Conservation (phyloP, 2,329 filamentous ascomycete genomes). For the Eutypella sp. region DNA sequence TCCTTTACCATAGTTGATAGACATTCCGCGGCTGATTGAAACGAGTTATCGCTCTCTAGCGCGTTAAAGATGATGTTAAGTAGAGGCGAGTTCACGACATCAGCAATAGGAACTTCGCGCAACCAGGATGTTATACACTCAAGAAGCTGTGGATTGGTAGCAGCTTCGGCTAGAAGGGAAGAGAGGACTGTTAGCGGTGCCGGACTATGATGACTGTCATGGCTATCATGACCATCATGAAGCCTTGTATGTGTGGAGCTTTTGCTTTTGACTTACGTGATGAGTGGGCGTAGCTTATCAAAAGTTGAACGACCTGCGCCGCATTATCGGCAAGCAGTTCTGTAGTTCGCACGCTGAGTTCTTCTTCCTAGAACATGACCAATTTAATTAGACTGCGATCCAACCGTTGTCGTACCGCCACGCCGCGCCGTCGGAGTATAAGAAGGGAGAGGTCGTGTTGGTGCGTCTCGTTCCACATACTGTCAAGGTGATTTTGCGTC, state of each 20-base stretch:
- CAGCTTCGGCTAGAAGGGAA: slow-evolving; percentile 56
- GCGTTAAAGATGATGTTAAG: slow-evolving; percentile 76
- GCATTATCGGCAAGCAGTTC: slow-evolving; percentile 91
- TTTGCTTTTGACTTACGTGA: slow-evolving; percentile 82
- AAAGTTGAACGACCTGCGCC: slow-evolving; percentile 75
- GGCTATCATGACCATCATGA: background rate
- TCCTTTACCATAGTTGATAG: slow-evolving; percentile 88
- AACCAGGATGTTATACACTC: slow-evolving; percentile 98
- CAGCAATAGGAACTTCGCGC: slow-evolving; percentile 78
- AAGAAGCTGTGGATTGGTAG: slow-evolving; percentile 83
- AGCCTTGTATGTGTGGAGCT: too few relatives aligned
- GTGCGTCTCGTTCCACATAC: slow-evolving; percentile 71
- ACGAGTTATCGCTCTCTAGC: slow-evolving; percentile 68
- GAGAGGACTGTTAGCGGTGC: slow-evolving; percentile 2
- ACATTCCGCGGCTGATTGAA: slow-evolving; percentile 86
- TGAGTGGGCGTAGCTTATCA: slow-evolving; percentile 87
- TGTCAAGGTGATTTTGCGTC: slow-evolving; percentile 98
- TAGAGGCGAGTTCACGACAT: slow-evolving; percentile 80
- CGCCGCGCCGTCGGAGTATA: slow-evolving; percentile 19
- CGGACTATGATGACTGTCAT: slow-evolving; percentile 15
- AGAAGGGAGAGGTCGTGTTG: slow-evolving; percentile 35
- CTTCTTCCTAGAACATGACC: slow-evolving; percentile 76
- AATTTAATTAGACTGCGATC: slow-evolving; percentile 42
- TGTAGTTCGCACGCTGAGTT: slow-evolving; percentile 76
- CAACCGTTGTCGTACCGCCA: slow-evolving; percentile 26